These are phyloP conservation scores for Alternaria gansuensis DNA, from an alignment of 2,329 filamentous ascomycete genomes.

Conservation along the genomic window DNA sequence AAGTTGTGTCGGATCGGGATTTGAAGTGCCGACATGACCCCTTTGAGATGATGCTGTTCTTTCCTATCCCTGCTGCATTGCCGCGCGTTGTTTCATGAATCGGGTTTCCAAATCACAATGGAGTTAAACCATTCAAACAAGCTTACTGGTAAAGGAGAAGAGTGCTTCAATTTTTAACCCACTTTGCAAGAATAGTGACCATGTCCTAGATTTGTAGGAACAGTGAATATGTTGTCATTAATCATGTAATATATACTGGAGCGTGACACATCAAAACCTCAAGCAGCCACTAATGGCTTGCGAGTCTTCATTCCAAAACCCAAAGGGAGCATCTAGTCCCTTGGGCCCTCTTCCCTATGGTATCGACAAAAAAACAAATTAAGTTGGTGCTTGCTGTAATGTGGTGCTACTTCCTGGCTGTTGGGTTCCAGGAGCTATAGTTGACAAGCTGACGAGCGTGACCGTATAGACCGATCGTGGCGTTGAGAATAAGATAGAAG, in stretches of 20 bases:
- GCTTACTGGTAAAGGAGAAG: not conserved
- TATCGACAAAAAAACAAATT: slow-evolving; percentile 5
- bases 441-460: slow-evolving; percentile 58
- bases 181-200: not conserved
- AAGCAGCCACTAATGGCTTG: not conserved
- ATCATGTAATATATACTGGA: not conserved
- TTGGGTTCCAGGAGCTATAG: slow-evolving; percentile 61
- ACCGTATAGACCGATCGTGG: slow-evolving; percentile 58
- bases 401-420: slow-evolving; percentile 46
- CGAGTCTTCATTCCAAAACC: not conserved
- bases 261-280: slow-evolving; percentile 1
- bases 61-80: not conserved
- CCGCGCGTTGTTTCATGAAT: slow-evolving; percentile 1
- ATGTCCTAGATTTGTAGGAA: not conserved
- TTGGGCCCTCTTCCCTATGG: not conserved
- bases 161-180: not conserved
- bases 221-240: slow-evolving; percentile 6
- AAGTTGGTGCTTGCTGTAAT: not conserved
- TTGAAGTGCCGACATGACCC: not conserved
- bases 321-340: not conserved
- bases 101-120: not conserved
- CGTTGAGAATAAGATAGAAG: slow-evolving; percentile 56
- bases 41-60: not conserved
- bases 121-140: not conserved
- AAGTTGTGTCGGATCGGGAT: not conserved